phyloP scores from a whole-genome alignment of 2,329 filamentous ascomycete genomes.

The Purpureocillium lavendulum region DNA sequence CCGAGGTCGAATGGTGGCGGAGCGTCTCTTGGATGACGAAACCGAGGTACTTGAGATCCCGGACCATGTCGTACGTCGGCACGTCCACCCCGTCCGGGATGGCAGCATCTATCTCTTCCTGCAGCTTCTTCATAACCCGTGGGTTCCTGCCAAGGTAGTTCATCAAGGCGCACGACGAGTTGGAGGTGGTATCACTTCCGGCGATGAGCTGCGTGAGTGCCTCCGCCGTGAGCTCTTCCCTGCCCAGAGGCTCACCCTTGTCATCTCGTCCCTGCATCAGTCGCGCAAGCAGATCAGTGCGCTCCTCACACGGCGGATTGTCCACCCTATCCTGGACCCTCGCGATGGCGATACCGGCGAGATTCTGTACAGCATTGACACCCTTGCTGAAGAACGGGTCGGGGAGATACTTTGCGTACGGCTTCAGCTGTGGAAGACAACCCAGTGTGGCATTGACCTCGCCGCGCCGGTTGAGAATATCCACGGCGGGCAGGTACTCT shows the following conservation, averaged over 20 bases:
- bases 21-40: slow-evolving; percentile 76
- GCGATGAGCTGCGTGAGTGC: slow-evolving; percentile 83
- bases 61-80: slow-evolving; percentile 64
- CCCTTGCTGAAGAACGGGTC: slow-evolving; percentile 76
- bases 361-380: slow-evolving; percentile 64
- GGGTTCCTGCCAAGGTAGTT: slow-evolving; percentile 67
- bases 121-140: slow-evolving; percentile 62
- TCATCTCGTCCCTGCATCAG: slow-evolving; percentile 83
- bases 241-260: slow-evolving; percentile 64
- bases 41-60: slow-evolving; percentile 67
- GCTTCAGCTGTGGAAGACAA: slow-evolving; percentile 64
- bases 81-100: slow-evolving; percentile 55
- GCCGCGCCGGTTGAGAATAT: slow-evolving; percentile 81
- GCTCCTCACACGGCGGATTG: slow-evolving; percentile 54
- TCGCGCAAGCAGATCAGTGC: slow-evolving; percentile 72
- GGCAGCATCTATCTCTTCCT: slow-evolving; percentile 64
- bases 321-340: slow-evolving; percentile 68
- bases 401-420: slow-evolving; percentile 71
- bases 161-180: slow-evolving; percentile 74
- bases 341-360: slow-evolving; percentile 82
- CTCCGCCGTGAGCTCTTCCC: slow-evolving; percentile 78
- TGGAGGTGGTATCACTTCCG: slow-evolving; percentile 68
- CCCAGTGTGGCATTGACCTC: slow-evolving; percentile 80
- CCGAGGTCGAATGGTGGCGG: slow-evolving; percentile 78
- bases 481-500: slow-evolving; percentile 68